Evolutionary conservation across 2,329 filamentous ascomycete species (phyloP), one percentile per base, ranked within the genome.

Genomic region (Plenodomus tracheiphilus): DNA sequence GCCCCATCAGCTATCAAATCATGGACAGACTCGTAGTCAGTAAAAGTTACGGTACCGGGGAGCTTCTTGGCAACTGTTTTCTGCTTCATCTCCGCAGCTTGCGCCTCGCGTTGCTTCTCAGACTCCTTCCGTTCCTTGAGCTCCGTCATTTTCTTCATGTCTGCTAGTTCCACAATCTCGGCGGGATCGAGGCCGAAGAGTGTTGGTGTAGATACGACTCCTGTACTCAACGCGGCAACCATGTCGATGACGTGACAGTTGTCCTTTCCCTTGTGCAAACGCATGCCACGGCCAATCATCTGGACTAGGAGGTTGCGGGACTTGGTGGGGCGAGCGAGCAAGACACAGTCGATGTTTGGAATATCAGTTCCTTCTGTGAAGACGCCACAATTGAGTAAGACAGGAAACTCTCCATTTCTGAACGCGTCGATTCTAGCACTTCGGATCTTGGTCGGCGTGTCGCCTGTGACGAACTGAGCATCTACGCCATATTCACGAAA

Each of bases 311-410:
- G 77, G 61, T 97, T 97, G n/a, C 89, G 85, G 15, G 94, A 97
- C 59, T 87, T 86, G 1, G 94, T 99, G 0, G 94, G 94, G 19
- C 94, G 80, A 3, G 88, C 91, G 8, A 99, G 80, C 8, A 99
- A 69, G 19, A 99, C 84, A 66, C 94, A 97, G 75, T 99, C 94
- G 58, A 99, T 89, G 68, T 96, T 97, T 5, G 95, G 94, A 25
- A 99, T 96, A 65, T 99, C 94, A 1, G 94, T 99, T 2, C 94
- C 94, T 75, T 99, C 94, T 0, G 93, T 97, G 65, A 96, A 97
- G 35, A 99, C 89, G 8, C 92, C 92, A 66, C 94, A 97, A 69
- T 99, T 99, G 43, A 99, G 76, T 13, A 99, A 80, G 1, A 99
- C 90, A 0, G 91, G 90, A 54, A 89, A 97, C 37, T 91, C 82